Evolutionary conservation across 768 basidiomycete species (phyloP).

Genomic region (Sporobolomyces phaffii): DNA sequence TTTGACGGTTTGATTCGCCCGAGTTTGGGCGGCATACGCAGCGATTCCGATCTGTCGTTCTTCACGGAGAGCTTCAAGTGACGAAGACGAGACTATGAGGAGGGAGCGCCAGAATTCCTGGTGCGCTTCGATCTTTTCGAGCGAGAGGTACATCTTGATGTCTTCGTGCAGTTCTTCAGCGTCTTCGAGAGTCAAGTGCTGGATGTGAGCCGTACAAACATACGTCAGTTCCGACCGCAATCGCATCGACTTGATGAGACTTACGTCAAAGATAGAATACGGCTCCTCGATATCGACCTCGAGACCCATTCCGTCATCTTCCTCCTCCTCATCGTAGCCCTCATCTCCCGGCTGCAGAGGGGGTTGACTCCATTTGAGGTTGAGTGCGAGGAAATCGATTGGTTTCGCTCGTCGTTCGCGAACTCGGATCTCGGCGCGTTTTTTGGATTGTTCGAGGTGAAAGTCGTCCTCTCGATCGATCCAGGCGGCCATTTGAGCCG

Average conservation of each 20-base stretch:
- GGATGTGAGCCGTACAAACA: too few relatives aligned
- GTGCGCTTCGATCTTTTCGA: conserved; percentile 77
- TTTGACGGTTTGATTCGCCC: conserved; percentile 56
- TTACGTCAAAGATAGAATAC: conserved; percentile 90
- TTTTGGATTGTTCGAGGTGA: conserved; percentile 86
- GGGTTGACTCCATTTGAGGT: conserved; percentile 79
- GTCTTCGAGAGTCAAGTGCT: conserved; percentile 82
- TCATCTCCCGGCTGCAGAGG: conserved; percentile 43
- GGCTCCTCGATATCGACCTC: conserved; percentile 99
- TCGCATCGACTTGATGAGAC: too few relatives aligned
- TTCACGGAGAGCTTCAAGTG: conserved; percentile 66
- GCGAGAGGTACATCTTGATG: conserved; percentile 79
- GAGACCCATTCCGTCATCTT: conserved; percentile 73
- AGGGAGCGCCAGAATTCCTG: conserved; percentile 99
- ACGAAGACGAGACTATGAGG: conserved; percentile 93
- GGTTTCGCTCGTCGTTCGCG: conserved; percentile 96
- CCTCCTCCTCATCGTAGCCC: conserved; percentile 60
- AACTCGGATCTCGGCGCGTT: conserved; percentile 84
- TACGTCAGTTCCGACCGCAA: too few relatives aligned
- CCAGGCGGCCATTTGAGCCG: conserved; percentile 98
- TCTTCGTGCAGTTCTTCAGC: conserved; percentile 90
- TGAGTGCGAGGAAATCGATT: conserved; percentile 94
- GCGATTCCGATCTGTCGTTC: conserved; percentile 49
- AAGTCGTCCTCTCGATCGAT: conserved; percentile 93
- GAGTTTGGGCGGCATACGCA: conserved; percentile 40